Conservation (phyloP, 2,329 filamentous ascomycete species). For the Fusarium sp. region DNA sequence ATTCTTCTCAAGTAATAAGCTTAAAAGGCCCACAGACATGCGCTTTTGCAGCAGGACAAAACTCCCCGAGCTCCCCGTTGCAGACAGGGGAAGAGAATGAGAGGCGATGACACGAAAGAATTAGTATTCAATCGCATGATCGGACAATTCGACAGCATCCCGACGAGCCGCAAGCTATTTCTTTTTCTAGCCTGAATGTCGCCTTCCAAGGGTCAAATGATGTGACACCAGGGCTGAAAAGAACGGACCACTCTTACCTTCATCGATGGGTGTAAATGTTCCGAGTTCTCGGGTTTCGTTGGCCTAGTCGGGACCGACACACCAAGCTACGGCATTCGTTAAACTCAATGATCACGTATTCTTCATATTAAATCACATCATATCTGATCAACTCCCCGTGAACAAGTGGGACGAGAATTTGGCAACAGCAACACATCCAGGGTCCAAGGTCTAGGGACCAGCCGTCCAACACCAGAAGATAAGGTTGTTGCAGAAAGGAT, state of each 20-base stretch:
- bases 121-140: background rate
- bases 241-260: conserved; percentile 24
- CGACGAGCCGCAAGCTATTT: conserved; percentile 29
- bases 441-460: background rate
- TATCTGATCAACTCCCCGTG: conserved; percentile 23
- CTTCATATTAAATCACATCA: background rate
- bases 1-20: conserved; percentile 34
- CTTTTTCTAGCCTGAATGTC: conserved; percentile 25
- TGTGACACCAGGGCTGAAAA: conserved; percentile 28
- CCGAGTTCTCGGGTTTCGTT: conserved; percentile 14
- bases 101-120: background rate
- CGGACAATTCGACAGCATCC: background rate
- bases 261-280: background rate
- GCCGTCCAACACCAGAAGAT: background rate
- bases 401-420: background rate
- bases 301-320: background rate
- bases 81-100: background rate
- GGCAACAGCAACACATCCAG: background rate
- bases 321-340: background rate
- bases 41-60: background rate
- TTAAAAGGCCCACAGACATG: conserved; percentile 27
- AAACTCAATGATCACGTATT: conserved; percentile 17
- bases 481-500: background rate
- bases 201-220: conserved; percentile 36
- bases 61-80: conserved; percentile 36